A percentile compares a stretch with the other conserved stretches of the same genome.
Conservation (phyloP, 345 rosid genomes). For the Populus simonii region DNA sequence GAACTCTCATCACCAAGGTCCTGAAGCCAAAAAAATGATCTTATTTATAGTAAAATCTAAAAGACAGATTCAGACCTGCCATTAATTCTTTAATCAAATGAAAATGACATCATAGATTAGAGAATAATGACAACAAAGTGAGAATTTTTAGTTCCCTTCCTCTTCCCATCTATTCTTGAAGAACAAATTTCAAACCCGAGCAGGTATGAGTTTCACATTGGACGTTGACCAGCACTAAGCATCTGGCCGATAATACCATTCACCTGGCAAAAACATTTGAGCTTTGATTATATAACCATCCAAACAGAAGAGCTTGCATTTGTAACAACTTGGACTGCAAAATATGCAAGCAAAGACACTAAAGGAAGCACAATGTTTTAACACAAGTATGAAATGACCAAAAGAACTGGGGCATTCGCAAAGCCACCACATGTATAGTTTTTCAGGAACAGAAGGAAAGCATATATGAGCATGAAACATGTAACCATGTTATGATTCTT, state of each 20-base stretch:
- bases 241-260: slow-evolving; percentile 82
- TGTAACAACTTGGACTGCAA: neutral
- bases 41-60: neutral
- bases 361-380: neutral
- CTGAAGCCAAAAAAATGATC: neutral
- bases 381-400: neutral
- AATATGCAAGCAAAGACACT: too few species aligned
- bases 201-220: slow-evolving; percentile 34
- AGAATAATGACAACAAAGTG: neutral
- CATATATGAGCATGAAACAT: neutral
- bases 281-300: neutral
- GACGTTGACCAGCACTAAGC: slow-evolving; percentile 67
- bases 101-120: neutral
- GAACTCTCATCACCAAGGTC: neutral
- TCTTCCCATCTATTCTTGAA: neutral
- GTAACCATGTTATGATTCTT: neutral
- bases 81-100: neutral
- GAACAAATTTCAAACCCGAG: neutral
- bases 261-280: slow-evolving; percentile 47
- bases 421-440: neutral
- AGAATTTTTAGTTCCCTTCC: neutral
- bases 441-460: neutral
- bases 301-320: neutral
- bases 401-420: neutral
- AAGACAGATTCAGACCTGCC: neutral